Base-by-base conservation (phyloP, 2,329 filamentous ascomycete genomes). In the Teratosphaeria zuluensis region DNA sequence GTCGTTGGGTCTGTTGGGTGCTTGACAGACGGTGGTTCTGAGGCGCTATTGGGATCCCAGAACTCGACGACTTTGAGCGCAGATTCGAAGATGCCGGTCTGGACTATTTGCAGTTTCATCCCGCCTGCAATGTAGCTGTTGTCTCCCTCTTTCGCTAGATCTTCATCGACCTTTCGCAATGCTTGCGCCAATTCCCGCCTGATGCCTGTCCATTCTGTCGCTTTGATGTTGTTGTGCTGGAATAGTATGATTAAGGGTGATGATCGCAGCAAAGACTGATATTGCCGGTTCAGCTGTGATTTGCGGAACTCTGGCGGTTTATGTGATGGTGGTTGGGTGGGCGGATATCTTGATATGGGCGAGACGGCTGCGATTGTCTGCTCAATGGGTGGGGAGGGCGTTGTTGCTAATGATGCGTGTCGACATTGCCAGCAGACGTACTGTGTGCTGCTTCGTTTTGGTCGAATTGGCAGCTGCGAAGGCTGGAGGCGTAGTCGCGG, bases 41-140 rank as follows among this genome's bases (percentile, higher is more conserved):
- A 30, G 19, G 54, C 56, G 42, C 61, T 55, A 1, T 65, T 66
- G 1, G 78, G 76, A 35, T 76, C 66, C 72, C 81, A 95, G 75
- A 91, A 95, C 70, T 97, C 92, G 61, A 92, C 86, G 56, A 97
- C 83, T 64, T 88, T 87, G 62, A 97, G 78, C 1, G 92, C 92
- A 19, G 89, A 84, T 64, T 87, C 86, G 71, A 99, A 90, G 70
- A 99, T 95, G 69, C 89, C 88, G 14, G 90, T 94, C 70, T 94
- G 87, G 58, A 99, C 78, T 30, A 95, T 89, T 72, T 95, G 87
- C 30, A 97, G 72, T 74, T 89, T 87, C 30, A 77, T 72, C 5
- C 75, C 74, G 46, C 59, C 57, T 38, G 68, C 69, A 8, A 69
- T 53, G 21, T 74, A 75, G 9, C 78, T 76, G 2, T 83, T 83